These are phyloP conservation scores for Pythium brachiatum DNA, from an alignment of 352 stramenopile genomes.

Conservation along the genomic window DNA sequence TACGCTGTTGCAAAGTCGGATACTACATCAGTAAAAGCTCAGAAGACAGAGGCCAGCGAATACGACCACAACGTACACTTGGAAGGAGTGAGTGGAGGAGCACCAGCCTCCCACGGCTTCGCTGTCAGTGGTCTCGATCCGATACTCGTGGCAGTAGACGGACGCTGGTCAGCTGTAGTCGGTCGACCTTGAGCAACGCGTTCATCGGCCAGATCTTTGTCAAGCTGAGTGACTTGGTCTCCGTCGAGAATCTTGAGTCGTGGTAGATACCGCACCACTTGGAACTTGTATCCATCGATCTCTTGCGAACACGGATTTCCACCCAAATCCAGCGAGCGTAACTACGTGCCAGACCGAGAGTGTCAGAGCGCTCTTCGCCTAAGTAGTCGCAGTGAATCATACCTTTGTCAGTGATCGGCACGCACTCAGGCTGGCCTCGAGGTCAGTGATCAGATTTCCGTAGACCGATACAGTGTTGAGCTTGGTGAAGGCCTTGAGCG, in stretches of 20 bases:
- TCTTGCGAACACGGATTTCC: constrained; percentile 71
- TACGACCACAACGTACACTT: constrained; percentile 14
- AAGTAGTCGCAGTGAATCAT: not conserved
- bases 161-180: constrained; percentile 7
- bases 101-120: constrained; percentile 18
- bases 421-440: constrained; percentile 25
- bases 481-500: constrained; percentile 28
- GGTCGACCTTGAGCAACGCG: constrained; percentile 31
- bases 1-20: constrained; percentile 21
- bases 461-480: constrained; percentile 33
- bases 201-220: constrained; percentile 75
- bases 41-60: not conserved
- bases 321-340: constrained; percentile 66
- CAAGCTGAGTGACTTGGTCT: constrained; percentile 64
- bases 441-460: constrained; percentile 30
- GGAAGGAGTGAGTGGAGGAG: constrained; percentile 8
- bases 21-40: not conserved
- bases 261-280: constrained; percentile 52
- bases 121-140: constrained; percentile 15
- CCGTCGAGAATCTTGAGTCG: constrained; percentile 72
- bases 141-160: constrained; percentile 16
- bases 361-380: not conserved
- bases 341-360: constrained; percentile 22
- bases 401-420: constrained; percentile 33
- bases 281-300: constrained; percentile 71